These are phyloP conservation scores for Roridomyces roridus DNA, from an alignment of 768 basidiomycete genomes.

Conservation along the genomic window DNA sequence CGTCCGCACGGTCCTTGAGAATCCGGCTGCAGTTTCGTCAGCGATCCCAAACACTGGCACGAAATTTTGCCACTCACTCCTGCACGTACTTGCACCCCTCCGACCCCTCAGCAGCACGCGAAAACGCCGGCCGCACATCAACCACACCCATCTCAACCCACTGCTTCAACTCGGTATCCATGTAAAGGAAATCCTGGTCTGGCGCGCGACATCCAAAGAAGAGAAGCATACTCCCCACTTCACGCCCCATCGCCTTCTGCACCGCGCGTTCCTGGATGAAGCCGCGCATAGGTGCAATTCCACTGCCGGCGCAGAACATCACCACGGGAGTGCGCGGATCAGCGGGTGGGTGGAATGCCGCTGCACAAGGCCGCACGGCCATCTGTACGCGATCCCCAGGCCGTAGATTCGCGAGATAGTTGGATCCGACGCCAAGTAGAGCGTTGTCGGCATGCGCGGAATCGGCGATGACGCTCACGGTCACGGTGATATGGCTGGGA, in stretches of 20 bases:
- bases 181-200: constrained; percentile 48
- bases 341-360: constrained; percentile 46
- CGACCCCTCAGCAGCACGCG: constrained; percentile 28
- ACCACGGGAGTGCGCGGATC: constrained; percentile 21
- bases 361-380: constrained; percentile 42
- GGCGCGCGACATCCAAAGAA: constrained; percentile 54
- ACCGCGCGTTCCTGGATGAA: constrained; percentile 56
- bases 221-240: constrained; percentile 44
- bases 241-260: constrained; percentile 46
- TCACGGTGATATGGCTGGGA: constrained; percentile 45
- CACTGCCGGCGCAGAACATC: constrained; percentile 53
- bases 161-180: constrained; percentile 43
- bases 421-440: constrained; percentile 51
- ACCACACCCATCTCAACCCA: constrained; percentile 49
- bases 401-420: constrained; percentile 43
- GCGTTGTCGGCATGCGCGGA: constrained; percentile 37
- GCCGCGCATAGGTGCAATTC: constrained; percentile 54
- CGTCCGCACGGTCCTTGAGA: constrained; percentile 32
- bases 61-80: constrained; percentile 30
- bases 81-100: constrained; percentile 43
- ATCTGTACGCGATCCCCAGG: constrained; percentile 48
- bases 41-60: neutral
- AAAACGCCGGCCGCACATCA: constrained; percentile 50
- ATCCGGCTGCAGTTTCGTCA: neutral
- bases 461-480: constrained; percentile 47